Evolutionary conservation across 2,329 filamentous ascomycete genomes (phyloP).

Genomic region (Aspergillus sp.): DNA sequence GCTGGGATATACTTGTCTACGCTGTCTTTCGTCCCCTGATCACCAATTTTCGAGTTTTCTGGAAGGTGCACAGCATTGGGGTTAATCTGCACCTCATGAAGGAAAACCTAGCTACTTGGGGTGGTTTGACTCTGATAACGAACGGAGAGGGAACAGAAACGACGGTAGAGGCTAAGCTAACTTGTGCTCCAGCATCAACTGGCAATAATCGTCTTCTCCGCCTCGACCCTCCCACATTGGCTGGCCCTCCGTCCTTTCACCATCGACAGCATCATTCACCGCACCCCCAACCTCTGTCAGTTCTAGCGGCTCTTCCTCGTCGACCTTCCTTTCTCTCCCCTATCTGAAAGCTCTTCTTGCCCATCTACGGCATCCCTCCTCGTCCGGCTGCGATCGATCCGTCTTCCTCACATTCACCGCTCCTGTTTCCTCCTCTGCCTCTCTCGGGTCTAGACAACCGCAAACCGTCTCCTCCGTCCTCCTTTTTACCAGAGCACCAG

Average conservation of each 20-base stretch:
- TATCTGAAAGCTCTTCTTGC: constrained; percentile 12
- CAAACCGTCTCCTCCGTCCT: constrained; percentile 16
- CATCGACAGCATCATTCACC: constrained; percentile 15
- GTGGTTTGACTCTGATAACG: constrained; percentile 11
- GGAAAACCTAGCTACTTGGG: constrained; percentile 11
- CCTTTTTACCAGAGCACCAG: constrained; percentile 19
- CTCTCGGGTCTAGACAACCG: constrained; percentile 25
- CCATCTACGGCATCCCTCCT: constrained; percentile 13
- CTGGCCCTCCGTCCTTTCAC: constrained; percentile 19
- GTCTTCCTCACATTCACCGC: constrained; percentile 22
- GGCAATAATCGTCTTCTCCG: constrained; percentile 30
- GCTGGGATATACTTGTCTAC: constrained; percentile 1
- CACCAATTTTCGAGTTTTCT: constrained; percentile 9
- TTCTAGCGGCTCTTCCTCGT: constrained; percentile 21
- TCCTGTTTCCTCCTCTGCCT: constrained; percentile 20
- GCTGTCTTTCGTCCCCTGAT: constrained; percentile 5
- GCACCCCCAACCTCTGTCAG: constrained; percentile 15
- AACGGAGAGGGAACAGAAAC: constrained; percentile 13
- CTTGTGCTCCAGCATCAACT: constrained; percentile 18
- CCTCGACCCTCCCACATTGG: constrained; percentile 34
- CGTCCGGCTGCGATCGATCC: constrained; percentile 11
- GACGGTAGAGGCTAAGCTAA: constrained; percentile 11
- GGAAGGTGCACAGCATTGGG: constrained; percentile 10
- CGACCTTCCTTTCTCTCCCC: constrained; percentile 7
- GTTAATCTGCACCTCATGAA: constrained; percentile 8